phyloP scores from a whole-genome alignment of 768 basidiomycete species.

The Boletus vermiculosoides region DNA sequence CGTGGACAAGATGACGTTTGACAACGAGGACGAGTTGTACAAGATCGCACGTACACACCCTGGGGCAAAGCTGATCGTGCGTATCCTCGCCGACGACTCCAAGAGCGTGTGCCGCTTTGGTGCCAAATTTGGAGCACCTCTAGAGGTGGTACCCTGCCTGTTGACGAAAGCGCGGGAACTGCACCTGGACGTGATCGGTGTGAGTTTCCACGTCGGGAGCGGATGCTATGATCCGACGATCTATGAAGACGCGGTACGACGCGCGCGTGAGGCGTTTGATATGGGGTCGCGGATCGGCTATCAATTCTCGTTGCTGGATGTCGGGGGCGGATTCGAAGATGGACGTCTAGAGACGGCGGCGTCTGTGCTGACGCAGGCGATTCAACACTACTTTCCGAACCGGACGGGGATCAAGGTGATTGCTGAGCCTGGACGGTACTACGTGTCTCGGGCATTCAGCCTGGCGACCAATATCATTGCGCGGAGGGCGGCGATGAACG shows the following conservation, averaged over 20 bases:
- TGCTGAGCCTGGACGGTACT: constrained; percentile 94
- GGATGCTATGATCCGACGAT: constrained; percentile 92
- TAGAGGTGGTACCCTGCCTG: constrained; percentile 74
- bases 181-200: constrained; percentile 82
- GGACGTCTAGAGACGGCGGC: constrained; percentile 81
- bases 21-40: constrained; percentile 94
- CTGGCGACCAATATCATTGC: constrained; percentile 94
- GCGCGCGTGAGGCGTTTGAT: constrained; percentile 81
- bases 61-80: constrained; percentile 80
- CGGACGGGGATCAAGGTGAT: constrained; percentile 71
- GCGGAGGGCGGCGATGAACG: constrained; percentile 59
- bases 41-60: constrained; percentile 86
- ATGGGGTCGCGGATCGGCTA: constrained; percentile 84
- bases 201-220: constrained; percentile 97
- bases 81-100: constrained; percentile 97
- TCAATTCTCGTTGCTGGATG: constrained; percentile 79
- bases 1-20: constrained; percentile 96
- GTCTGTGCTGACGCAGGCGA: constrained; percentile 60
- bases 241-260: constrained; percentile 85
- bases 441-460: constrained; percentile 89
- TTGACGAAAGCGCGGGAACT: constrained; percentile 78
- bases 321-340: constrained; percentile 97
- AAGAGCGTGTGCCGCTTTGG: constrained; percentile 92
- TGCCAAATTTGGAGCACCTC: constrained; percentile 93
- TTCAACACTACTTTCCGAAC: constrained; percentile 79